These are phyloP conservation scores for Aspergillus sp. DNA, from an alignment of 2,329 filamentous ascomycete species.

Conservation along the genomic window DNA sequence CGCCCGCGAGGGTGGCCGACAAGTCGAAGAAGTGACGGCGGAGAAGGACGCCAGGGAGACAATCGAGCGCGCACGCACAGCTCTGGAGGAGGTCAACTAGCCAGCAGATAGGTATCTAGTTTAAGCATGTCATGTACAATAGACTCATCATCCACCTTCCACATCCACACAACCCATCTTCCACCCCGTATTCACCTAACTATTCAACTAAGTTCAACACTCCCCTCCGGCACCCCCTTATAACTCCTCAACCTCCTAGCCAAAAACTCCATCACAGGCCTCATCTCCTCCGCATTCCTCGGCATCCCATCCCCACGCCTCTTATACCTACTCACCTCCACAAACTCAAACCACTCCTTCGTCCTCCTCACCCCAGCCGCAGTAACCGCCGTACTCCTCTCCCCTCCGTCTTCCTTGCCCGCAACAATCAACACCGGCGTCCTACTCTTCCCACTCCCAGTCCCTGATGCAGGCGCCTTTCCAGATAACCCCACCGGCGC, in stretches of 20 bases:
- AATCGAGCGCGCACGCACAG: conserved; percentile 50
- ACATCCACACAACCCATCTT: background rate
- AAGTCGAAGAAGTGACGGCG: conserved; percentile 35
- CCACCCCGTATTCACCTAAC: background rate
- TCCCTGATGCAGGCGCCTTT: background rate
- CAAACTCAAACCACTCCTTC: conserved; percentile 65
- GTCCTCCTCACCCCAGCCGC: conserved; percentile 65
- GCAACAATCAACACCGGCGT: conserved; percentile 47
- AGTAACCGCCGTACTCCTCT: conserved; percentile 54
- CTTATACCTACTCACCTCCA: conserved; percentile 69
- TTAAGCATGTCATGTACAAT: conserved; percentile 15
- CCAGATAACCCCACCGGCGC: background rate
- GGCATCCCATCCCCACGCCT: conserved; percentile 79
- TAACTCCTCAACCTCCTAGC: conserved; percentile 46
- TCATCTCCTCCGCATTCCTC: conserved; percentile 77
- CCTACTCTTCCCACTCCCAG: conserved; percentile 31
- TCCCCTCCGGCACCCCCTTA: conserved; percentile 48
- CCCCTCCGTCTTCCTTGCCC: conserved; percentile 29
- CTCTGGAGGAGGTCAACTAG: conserved; percentile 42
- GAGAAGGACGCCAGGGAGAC: conserved; percentile 47
- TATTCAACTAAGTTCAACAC: conserved; percentile 40
- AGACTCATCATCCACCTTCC: conserved; percentile 9
- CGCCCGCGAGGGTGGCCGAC: conserved; percentile 48
- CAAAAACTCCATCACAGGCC: conserved; percentile 83
- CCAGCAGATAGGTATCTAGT: background rate